Evolutionary conservation across 345 rosid genomes (phyloP), one percentile per base, ranked within the genome.

Genomic region (Erysimum cheiranthoides): DNA sequence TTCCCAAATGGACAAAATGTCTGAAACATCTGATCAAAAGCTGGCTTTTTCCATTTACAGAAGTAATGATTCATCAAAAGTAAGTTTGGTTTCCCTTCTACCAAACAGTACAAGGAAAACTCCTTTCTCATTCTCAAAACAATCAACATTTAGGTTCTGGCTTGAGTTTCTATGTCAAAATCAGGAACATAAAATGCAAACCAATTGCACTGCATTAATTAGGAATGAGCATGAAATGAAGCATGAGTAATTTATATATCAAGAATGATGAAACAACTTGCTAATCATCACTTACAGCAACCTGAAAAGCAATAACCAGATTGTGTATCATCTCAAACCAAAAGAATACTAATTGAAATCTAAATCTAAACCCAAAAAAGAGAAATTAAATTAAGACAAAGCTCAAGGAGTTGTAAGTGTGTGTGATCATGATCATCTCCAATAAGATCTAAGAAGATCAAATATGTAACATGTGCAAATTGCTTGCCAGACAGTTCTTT

Each of bases 11-110:
- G 50, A 43, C 50, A 45, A 42, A 63, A 28, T 36, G 36, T 47
- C 68, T 77, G 80, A 56, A 70, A 69, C 70, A 62, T 76, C 75
- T 62, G 75, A 77, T 70, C 52, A 77, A 70, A 71, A 77, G 49
- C 73, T 58, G 71, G 34, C 61, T 32, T 54, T 76, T 38, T 65
- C 67, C 6, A 65, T 64, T 57, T 57, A 71, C 56, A 77, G 61
- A 71, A 64, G 76, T 42, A 39, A 71, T 36, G 56, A 49, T 47
- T 77, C 67, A 77, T 17, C 53, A 70, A 63, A 77, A 71, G 66
- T 14, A 77, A 17, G 5, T 54, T 70, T 70, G 75, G 80, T 70
- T 68, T 70, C 74, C 70, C 79, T 68, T 42, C 63, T 61, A 68
- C 47, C 56, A 31, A 60, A 75, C 61, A 47, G 38, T 42, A 60